Evolutionary conservation across 2,329 filamentous ascomycete species (phyloP), one percentile per base, ranked within the genome.

Genomic region (Ophiostoma piceae): DNA sequence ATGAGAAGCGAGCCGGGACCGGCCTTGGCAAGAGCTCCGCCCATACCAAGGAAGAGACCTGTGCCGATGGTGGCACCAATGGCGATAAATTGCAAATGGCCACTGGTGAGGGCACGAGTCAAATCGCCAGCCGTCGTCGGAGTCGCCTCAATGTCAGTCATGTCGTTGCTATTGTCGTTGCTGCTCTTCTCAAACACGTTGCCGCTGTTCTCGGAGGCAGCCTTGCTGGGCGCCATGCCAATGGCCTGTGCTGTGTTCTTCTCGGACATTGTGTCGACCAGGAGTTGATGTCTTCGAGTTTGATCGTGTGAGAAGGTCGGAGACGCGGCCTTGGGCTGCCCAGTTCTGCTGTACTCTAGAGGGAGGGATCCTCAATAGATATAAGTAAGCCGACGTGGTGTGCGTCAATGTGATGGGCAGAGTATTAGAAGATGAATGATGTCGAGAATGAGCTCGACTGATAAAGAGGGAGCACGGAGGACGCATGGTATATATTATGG

Each of bases 31-130:
- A 76, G 79, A 62, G 85, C 87, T 73, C 80, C 80, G 70, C 87
- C 87, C 72, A 90, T 89, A 74, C 82, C 85, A 75, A 88, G 84
- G 78, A 88, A 88, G 68, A 88, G 79, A 2, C 84, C 84, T 2
- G 84, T 86, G 68, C 84, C 84, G 72, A 87, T 86, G 68, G 84
- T 85, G 64, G 85, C 85, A 43, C 85, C 85, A 74, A 87, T 83
- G 73, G 84, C 85, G 70, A 87, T 86, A 51, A 87, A 80, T 77
- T 87, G 85, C 74, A 87, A 84, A 73, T 86, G 83, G 68, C 84
- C 80, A 75, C 85, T 85, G 72, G 81, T 80, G 64, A 86, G 80
- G 66, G 80, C 80, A 66, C 84, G 82, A 67, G 85, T 82, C 9
- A 80, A 77, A 47, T 71, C 43, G 51, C 75, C 74, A 47, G 85